These are phyloP conservation scores for Hygrophila difformis DNA, from an alignment of 257 asterid genomes.

Conservation along the genomic window DNA sequence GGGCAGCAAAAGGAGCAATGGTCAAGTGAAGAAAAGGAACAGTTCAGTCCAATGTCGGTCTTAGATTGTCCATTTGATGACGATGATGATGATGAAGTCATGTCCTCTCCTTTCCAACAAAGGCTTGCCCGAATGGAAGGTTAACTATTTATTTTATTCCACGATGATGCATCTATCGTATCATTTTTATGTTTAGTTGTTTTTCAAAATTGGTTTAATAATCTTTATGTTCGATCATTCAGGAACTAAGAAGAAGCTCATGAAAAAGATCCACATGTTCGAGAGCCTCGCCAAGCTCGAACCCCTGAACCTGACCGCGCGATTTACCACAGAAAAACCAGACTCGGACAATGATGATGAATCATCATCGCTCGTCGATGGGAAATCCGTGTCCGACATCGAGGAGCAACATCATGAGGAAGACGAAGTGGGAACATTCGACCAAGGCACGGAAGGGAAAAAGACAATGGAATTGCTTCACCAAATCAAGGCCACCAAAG, in stretches of 20 bases:
- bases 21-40: constrained; percentile 65
- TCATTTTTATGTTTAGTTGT: neutral
- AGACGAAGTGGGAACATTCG: constrained; percentile 1
- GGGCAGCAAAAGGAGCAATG: constrained; percentile 45
- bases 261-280: constrained; percentile 46
- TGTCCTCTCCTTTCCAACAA: constrained; percentile 56
- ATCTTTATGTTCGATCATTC: neutral
- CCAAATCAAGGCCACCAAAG: constrained; percentile 25
- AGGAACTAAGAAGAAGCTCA: constrained; percentile 56
- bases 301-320: constrained; percentile 40
- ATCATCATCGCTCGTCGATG: constrained; percentile 19
- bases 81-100: constrained; percentile 58
- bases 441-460: neutral
- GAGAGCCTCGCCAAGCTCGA: constrained; percentile 60
- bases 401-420: constrained; percentile 26
- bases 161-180: too few relatives aligned
- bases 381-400: constrained; percentile 13
- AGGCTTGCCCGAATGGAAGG: constrained; percentile 52
- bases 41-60: constrained; percentile 78
- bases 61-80: constrained; percentile 77
- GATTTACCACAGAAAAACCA: constrained; percentile 27
- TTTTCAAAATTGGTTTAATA: neutral
- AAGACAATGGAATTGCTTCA: constrained; percentile 31
- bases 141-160: constrained; percentile 3
- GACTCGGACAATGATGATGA: constrained; percentile 45